Base-by-base conservation (phyloP, 1,139 yeast species). In the Pichia sp. region DNA sequence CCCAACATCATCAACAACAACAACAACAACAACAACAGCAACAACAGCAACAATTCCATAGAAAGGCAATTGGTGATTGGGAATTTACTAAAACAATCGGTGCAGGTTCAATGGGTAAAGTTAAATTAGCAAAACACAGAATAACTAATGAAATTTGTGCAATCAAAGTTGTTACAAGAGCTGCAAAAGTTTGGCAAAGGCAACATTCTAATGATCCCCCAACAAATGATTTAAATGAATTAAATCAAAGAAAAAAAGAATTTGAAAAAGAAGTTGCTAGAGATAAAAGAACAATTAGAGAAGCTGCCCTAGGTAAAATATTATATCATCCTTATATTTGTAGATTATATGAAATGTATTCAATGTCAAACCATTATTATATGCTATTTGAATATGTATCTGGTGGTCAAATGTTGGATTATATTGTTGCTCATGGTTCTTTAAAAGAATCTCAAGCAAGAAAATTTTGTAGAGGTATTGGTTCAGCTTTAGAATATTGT, bases 71-170 rank as follows among this genome's bases (percentile, higher is more conserved):
- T 52, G 99, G 99, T 19, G 97, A 95, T 60, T 93, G 99, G 99
- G 95, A 88, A 63, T 91, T 93, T 62, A 79, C 89, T 55, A 90
- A 90, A 67, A 90, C 97, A 0, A 88, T 93, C 48, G 99, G 99
- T 48, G 96, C 98, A 5, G 99, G 99, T 4, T 88, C 96, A 1
- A 93, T 95, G 99, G 99, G 99, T 53, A 95, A 93, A 68, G 99
- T 93, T 49, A 95, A 95, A 69, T 74, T 93, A 46, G 98, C 98
- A 3, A 85, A 82, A 62, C 96, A 91, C 70, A 80, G 87, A 58
- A 68, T 81, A 42, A 88, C 96, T 1, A 80, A 80, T 51, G 96
- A 90, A 65, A 75, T 87, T 30, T 90, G 96, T 70, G 98, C 93
- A 0, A 87, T 87, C 27, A 87, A 87, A 65, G 87, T 87, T 54